Base-by-base conservation (phyloP, 2,329 filamentous ascomycete genomes). In the Anthostomella pinea region DNA sequence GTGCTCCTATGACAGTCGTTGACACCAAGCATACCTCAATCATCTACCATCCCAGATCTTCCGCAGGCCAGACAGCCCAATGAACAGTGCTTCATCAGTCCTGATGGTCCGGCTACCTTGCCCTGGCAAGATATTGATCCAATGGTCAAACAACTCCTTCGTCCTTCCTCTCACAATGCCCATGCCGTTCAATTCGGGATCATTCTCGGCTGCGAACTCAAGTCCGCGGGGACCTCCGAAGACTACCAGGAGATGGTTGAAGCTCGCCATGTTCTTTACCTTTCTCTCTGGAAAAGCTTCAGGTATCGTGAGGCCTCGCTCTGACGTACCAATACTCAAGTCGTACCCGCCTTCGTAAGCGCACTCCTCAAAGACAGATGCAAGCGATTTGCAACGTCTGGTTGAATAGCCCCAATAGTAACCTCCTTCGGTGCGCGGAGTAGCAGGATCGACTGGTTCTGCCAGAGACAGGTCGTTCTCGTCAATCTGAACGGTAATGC, bases 351-450 rank as follows among this genome's bases (percentile, higher is more conserved):
- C 79, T 38, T 85, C 79, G 56, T 78, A 88, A 1, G 79, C 73
- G 48, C 79, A 82, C 58, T 90, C 86, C 4, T 86, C 89, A 54
- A 91, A 89, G 6, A 94, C 79, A 5, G 74, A 68, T 5, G 85
- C 85, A 5, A 95, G 72, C 3, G 77, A 82, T 4, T 63, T 54
- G 22, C 81, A 81, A 43, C 73, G 77, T 17, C 88, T 77, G 3
- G 89, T 79, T 7, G 68, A 73, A 60, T 85, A 95, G 29, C 88
- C 88, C 87, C 88, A 95, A 65, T 90, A 94, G 63, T 88, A 93
- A 0, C 88, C 88, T 2, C 70, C 77, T 46, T 89, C 79, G 34
- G 84, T 83, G 39, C 87, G 75, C 1, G 88, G 88, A 3, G 73
- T 66, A 17, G 75, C 69, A 0, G 87, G 85, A 22, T 81, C 71